These are phyloP conservation scores for Gracilaria vermiculophylla DNA, from an alignment of 23 red algal genomes.

Conservation along the genomic window DNA sequence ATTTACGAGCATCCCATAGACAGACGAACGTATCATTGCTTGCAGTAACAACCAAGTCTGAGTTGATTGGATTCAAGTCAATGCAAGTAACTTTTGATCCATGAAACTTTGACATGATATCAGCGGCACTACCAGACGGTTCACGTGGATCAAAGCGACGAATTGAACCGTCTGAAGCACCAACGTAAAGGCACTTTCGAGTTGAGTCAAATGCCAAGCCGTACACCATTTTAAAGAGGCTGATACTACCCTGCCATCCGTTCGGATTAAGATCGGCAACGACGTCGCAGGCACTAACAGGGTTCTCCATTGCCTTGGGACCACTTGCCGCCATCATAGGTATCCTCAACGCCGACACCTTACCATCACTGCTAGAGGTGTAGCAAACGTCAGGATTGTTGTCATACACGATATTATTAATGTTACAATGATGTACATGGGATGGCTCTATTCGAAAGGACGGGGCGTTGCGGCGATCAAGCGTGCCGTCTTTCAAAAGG, in stretches of 20 bases:
- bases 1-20: conserved; percentile 80
- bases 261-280: conserved; percentile 58
- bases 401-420: conserved; percentile 58
- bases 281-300: neutral
- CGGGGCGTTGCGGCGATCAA: neutral
- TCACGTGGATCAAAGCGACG: conserved; percentile 43
- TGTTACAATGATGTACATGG: conserved; percentile 56
- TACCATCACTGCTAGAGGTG: conserved; percentile 17
- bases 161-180: conserved; percentile 41
- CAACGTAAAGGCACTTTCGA: conserved; percentile 27
- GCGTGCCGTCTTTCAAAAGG: neutral
- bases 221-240: conserved; percentile 45
- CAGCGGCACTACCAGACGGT: neutral
- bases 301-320: neutral
- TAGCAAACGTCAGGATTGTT: conserved; percentile 11
- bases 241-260: conserved; percentile 33
- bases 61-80: conserved; percentile 36
- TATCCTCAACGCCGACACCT: neutral
- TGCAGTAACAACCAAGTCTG: conserved; percentile 57
- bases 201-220: conserved; percentile 40
- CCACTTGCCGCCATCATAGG: neutral
- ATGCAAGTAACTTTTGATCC: conserved; percentile 63
- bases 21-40: conserved; percentile 66
- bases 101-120: conserved; percentile 23
- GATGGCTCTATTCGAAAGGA: neutral